Percentiles rank a stretch among this genome's conserved stretches.
Conservation (phyloP, 805 yeast species). For the Maudiozyma barnettii region DNA sequence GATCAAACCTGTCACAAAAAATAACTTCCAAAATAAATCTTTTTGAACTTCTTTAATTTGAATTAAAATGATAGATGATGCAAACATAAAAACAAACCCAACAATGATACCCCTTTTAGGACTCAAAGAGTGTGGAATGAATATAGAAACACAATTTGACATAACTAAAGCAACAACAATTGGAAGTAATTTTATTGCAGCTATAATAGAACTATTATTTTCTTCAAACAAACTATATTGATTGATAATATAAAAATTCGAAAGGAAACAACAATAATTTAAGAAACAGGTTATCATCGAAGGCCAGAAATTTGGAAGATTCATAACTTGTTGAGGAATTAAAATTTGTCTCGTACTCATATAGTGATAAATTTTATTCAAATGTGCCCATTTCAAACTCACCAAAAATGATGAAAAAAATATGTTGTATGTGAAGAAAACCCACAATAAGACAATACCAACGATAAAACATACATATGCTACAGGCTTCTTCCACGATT, state of each 20-base stretch:
- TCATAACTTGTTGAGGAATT: background rate
- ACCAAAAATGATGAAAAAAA: background rate
- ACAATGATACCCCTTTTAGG: background rate
- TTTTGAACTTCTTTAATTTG: background rate
- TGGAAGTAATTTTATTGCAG: background rate
- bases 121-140: background rate
- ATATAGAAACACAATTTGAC: background rate
- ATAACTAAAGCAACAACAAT: background rate
- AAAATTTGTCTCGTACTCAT: constrained; percentile 1
- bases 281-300: constrained; percentile 1
- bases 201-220: background rate
- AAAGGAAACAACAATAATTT: constrained; percentile 1
- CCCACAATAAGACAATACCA: background rate
- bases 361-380: background rate
- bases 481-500: constrained; percentile 1
- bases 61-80: background rate
- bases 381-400: background rate
- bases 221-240: constrained; percentile 1
- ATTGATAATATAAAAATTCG: background rate
- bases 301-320: background rate
- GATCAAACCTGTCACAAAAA: background rate
- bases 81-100: background rate
- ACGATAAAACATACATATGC: background rate
- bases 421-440: background rate
- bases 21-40: background rate